These are phyloP conservation scores for Holtermanniella nyarrowii DNA, from an alignment of 768 basidiomycete genomes.

Conservation along the genomic window DNA sequence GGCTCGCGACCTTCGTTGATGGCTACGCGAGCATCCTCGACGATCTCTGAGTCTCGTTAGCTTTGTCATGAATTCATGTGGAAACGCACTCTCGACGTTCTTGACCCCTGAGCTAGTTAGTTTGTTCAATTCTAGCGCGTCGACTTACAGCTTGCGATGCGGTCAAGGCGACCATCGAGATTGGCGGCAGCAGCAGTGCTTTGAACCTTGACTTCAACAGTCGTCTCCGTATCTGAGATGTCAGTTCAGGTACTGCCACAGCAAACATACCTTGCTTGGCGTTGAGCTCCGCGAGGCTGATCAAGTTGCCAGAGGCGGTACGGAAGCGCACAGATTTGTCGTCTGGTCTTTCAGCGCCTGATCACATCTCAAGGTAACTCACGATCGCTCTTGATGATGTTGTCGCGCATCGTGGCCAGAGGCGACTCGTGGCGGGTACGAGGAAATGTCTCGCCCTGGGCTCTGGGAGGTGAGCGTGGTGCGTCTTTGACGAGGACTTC, in stretches of 20 bases:
- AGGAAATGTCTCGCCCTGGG: conserved; percentile 6
- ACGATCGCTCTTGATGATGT: conserved; percentile 18
- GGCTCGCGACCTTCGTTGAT: conserved; percentile 33
- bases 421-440: conserved; percentile 12
- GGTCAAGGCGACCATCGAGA: conserved; percentile 19
- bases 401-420: conserved; percentile 11
- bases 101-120: conserved; percentile 17
- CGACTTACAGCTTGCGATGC: conserved; percentile 17
- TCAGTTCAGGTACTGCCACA: too few relatives aligned
- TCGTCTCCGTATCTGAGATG: too few relatives aligned
- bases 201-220: too few relatives aligned
- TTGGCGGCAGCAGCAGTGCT: conserved; percentile 19
- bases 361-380: too few relatives aligned
- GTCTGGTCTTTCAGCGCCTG: too few relatives aligned
- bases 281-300: not conserved
- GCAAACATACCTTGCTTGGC: too few relatives aligned
- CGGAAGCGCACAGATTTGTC: conserved; percentile 21
- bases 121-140: not conserved
- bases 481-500: not conserved
- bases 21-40: conserved; percentile 34
- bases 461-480: not conserved
- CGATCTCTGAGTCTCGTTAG: conserved; percentile 18
- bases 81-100: conserved; percentile 21
- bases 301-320: conserved; percentile 15
- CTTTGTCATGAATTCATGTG: not conserved